Evolutionary conservation across 2,329 filamentous ascomycete genomes (phyloP).

Genomic region (Aspergillus ruber): DNA sequence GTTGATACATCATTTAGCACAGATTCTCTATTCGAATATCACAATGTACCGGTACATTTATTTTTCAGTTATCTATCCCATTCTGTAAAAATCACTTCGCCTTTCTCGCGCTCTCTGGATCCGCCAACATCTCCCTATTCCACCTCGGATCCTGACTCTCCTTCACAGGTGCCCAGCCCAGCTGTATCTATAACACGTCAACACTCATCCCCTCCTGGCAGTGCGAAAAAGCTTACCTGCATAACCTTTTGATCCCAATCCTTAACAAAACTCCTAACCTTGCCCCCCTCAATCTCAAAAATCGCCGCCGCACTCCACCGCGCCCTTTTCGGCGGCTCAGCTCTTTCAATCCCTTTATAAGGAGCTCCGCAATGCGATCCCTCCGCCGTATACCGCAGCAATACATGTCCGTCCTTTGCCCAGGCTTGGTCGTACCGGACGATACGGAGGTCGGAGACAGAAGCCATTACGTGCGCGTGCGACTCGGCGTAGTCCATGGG

Average conservation of each 20-base stretch:
- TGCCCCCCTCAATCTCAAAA: slow-evolving; percentile 31
- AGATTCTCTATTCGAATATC: background rate
- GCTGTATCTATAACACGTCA: slow-evolving; percentile 10
- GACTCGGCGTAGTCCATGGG: slow-evolving; percentile 34
- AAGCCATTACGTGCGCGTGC: slow-evolving; percentile 30
- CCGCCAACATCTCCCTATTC: slow-evolving; percentile 12
- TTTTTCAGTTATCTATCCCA: background rate
- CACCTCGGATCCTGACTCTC: slow-evolving; percentile 15
- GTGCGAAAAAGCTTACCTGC: no score
- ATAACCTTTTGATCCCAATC: slow-evolving; percentile 31
- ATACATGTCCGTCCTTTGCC: slow-evolving; percentile 29
- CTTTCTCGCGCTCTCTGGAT: slow-evolving; percentile 10
- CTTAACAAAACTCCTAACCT: slow-evolving; percentile 32
- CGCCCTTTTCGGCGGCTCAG: slow-evolving; percentile 21
- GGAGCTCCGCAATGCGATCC: slow-evolving; percentile 30
- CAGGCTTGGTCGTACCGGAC: slow-evolving; percentile 30
- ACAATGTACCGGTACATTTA: background rate
- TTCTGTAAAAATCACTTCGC: slow-evolving; percentile 1
- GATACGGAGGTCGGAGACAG: slow-evolving; percentile 30
- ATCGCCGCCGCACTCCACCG: slow-evolving; percentile 35
- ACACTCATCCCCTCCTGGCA: background rate
- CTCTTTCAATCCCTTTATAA: slow-evolving; percentile 30
- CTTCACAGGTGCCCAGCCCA: slow-evolving; percentile 15
- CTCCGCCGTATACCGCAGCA: slow-evolving; percentile 32
- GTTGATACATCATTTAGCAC: no score